Conservation (phyloP, 495 filamentous ascomycete genomes). For the Jackrogersella multiformis region DNA sequence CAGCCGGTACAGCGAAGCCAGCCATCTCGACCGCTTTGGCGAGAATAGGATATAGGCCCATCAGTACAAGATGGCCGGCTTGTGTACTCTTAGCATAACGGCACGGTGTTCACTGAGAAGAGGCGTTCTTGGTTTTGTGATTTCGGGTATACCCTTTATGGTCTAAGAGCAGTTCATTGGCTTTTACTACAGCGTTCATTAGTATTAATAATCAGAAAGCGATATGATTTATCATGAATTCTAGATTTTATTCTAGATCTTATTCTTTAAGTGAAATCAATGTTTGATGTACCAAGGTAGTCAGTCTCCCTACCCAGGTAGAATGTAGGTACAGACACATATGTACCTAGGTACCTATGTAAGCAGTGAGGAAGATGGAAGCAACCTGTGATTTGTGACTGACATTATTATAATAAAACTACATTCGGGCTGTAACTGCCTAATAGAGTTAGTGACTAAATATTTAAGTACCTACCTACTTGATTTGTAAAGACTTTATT, state of each 20-base stretch:
- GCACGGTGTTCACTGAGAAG: conserved; percentile 25
- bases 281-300: too few species aligned
- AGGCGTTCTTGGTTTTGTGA: conserved; percentile 36
- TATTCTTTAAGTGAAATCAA: background rate
- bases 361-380: too few species aligned
- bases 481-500: too few species aligned
- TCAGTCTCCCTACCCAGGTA: too few species aligned
- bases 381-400: too few species aligned
- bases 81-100: conserved; percentile 19
- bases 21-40: conserved; percentile 41
- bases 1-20: conserved; percentile 59
- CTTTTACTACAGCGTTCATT: conserved; percentile 12
- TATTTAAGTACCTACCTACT: too few species aligned
- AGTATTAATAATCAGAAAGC: conserved; percentile 7
- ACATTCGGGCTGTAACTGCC: too few species aligned
- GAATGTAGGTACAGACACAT: too few species aligned
- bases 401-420: too few species aligned
- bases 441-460: too few species aligned
- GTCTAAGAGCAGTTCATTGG: conserved; percentile 24
- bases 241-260: too few species aligned
- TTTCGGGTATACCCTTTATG: conserved; percentile 41
- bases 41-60: conserved; percentile 31
- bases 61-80: background rate
- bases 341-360: too few species aligned
- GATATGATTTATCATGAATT: conserved; percentile 5